Conservation (phyloP, 2,329 filamentous ascomycete genomes). For the Acrocalymma vagum region DNA sequence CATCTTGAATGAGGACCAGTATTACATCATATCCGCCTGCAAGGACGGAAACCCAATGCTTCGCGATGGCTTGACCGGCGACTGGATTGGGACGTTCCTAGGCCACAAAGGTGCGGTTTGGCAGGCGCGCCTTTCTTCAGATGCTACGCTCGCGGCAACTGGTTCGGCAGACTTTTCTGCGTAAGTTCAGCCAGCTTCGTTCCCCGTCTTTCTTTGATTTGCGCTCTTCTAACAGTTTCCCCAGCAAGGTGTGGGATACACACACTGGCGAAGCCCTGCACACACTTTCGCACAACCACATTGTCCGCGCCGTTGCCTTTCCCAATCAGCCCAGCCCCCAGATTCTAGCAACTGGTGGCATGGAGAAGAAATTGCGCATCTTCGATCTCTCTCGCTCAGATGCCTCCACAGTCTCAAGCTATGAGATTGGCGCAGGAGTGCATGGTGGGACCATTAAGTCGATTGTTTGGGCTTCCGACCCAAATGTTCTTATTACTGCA, state of each 20-base stretch:
- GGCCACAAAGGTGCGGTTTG: constrained; percentile 98
- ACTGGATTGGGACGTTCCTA: constrained; percentile 88
- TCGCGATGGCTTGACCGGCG: constrained; percentile 89
- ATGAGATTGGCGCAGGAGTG: constrained; percentile 86
- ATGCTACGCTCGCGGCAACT: constrained; percentile 88
- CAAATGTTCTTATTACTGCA: constrained; percentile 88
- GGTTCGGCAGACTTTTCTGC: constrained; percentile 96
- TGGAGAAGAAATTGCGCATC: constrained; percentile 95
- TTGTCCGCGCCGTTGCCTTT: constrained; percentile 93
- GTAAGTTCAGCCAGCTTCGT: constrained; percentile 59
- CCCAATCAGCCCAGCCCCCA: constrained; percentile 75
- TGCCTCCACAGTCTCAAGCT: constrained; percentile 67
- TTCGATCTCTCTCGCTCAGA: constrained; percentile 79
- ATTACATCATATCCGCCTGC: constrained; percentile 93
- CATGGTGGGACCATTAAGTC: constrained; percentile 93
- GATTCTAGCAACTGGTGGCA: constrained; percentile 88
- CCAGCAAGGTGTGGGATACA: constrained; percentile 95
- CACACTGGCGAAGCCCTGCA: constrained; percentile 89
- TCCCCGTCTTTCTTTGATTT: neutral
- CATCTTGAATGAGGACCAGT: constrained; percentile 81
- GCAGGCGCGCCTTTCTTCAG: constrained; percentile 90
- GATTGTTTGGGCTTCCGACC: constrained; percentile 91
- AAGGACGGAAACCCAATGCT: constrained; percentile 99
- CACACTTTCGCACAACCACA: constrained; percentile 90
- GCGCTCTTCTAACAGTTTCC: constrained; percentile 36